A percentile compares a stretch with the other conserved stretches of the same genome.
Conservation (phyloP, 2,329 filamentous ascomycete genomes). For the Fusarium scirpi region DNA sequence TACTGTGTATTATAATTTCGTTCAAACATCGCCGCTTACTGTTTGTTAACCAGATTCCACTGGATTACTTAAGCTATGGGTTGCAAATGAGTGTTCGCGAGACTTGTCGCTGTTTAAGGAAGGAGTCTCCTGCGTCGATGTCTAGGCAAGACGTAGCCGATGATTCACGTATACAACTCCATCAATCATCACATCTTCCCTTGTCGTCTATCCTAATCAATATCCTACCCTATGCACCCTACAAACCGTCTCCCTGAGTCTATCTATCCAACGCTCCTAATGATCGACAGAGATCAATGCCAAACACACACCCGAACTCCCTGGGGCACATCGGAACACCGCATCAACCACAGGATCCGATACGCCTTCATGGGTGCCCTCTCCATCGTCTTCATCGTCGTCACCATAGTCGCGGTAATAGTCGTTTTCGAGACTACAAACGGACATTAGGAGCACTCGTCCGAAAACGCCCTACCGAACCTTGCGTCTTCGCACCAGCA, state of each 20-base stretch:
- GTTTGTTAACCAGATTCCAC: neutral
- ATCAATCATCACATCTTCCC: neutral
- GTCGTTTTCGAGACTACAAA: slow-evolving; percentile 25
- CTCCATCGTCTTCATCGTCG: slow-evolving; percentile 36
- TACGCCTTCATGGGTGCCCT: slow-evolving; percentile 46
- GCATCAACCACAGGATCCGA: slow-evolving; percentile 45
- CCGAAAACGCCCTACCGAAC: neutral
- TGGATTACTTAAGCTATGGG: neutral
- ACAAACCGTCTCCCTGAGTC: neutral
- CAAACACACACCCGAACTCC: slow-evolving; percentile 48
- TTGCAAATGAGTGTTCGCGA: neutral
- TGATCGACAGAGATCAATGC: slow-evolving; percentile 47
- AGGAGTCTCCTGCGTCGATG: neutral
- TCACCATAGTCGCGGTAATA: slow-evolving; percentile 40
- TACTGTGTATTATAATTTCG: neutral
- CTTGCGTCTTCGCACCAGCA: neutral
- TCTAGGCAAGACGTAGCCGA: neutral
- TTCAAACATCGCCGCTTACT: neutral
- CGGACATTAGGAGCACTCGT: slow-evolving; percentile 14
- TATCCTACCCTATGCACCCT: neutral
- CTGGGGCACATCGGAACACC: slow-evolving; percentile 45
- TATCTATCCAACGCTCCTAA: slow-evolving; percentile 9
- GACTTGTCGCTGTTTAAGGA: neutral
- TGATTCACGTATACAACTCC: neutral
- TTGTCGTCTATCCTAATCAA: neutral